Conservation (phyloP, 257 asterid genomes). For the Solanum sitiens region DNA sequence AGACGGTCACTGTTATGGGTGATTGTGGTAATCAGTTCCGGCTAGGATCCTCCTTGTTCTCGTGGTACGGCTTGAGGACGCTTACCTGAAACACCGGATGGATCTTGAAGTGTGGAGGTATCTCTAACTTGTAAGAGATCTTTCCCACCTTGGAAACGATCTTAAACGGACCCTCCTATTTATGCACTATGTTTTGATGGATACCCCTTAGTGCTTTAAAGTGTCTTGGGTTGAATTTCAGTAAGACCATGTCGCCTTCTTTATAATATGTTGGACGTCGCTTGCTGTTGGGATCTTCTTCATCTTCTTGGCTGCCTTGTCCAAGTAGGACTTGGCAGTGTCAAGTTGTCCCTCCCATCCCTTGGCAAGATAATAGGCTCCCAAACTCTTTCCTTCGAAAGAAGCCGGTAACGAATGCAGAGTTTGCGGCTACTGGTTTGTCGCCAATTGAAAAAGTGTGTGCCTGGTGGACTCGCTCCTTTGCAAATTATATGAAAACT, state of each 20-base stretch:
- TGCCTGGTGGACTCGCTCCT: rapidly evolving
- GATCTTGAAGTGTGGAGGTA: not conserved
- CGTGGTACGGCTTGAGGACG: not conserved
- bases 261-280: too few relatives aligned
- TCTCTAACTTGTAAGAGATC: not conserved
- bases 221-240: not conserved
- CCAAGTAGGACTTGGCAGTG: not conserved
- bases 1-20: too few relatives aligned
- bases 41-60: rapidly evolving
- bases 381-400: not conserved
- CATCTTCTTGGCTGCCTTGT: not conserved
- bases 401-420: rapidly evolving
- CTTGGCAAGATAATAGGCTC: not conserved
- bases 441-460: not conserved
- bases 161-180: not conserved
- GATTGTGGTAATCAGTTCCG: rapidly evolving
- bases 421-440: not conserved
- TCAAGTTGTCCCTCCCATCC: too few relatives aligned
- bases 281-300: rapidly evolving
- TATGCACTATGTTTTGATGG: not conserved
- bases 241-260: not conserved
- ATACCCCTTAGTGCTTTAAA: not conserved
- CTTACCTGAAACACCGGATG: rapidly evolving
- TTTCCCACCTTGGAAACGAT: not conserved
- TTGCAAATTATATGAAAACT: too few relatives aligned